Base-by-base conservation (phyloP, 441 rosid genomes). In the Adansonia grandidieri region DNA sequence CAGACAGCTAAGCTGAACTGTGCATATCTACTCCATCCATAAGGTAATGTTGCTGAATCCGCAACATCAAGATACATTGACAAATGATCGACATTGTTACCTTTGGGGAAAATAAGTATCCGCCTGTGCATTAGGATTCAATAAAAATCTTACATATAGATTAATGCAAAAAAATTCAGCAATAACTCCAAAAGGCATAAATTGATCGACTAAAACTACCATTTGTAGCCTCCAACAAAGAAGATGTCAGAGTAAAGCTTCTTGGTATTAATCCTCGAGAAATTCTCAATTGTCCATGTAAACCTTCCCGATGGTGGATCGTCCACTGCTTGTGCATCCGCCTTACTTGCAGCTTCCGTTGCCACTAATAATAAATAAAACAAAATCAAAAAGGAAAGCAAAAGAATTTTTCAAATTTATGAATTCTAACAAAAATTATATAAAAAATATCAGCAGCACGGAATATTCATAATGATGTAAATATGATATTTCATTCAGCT, bases 31-130 rank as follows among this genome's bases (percentile, higher is more conserved):
- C 92, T 89, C 95, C 95, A 91, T 6, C 93, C 93, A 63, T 89
- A 89, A 0, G 95, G 93, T 81, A 89, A 82, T 78, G 80, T 82
- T 71, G 86, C 54, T 32, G 95, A 82, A 82, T 91, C 95, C 7
- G 90, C 87, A 71, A 89, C 95, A 80, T 89, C 93, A 77, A 91
- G 83, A 80, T 91, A 91, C 88, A 91, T 85, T 42, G 95, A 91
- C 87, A 91, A 81, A 81, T 86, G 89, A 74, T 91, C 93, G 65
- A 86, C 93, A 78, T 91, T 91, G 86, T 91, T 91, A 71, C 95
- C 95, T 83, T 89, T 91, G 6, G 95, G 92, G 79, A 88, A 91
- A 66, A 88, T 86, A 61, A 91, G 87, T 79, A 91, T 81, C 74
- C 93, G 89, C 95, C 95, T 91, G 86, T 73, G 60, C 6, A 78